Percentiles rank a stretch among this genome's conserved stretches.
Conservation (phyloP, 1,284 basidiomycete genomes). For the Volvariella volvacea region DNA sequence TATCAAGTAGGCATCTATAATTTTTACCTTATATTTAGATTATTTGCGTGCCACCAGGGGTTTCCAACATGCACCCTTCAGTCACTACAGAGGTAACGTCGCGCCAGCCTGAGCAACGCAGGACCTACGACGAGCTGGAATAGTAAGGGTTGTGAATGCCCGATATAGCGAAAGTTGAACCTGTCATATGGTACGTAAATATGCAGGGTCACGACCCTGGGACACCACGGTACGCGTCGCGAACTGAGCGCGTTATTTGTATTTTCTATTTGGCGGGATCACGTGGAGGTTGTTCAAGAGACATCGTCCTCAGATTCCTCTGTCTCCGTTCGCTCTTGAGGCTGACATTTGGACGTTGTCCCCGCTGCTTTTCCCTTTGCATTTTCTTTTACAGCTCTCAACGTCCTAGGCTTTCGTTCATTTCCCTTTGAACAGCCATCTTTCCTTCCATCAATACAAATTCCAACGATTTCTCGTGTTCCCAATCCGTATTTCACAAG, state of each 20-base stretch:
- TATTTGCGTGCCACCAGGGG: conserved; percentile 5
- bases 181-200: too few relatives aligned
- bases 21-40: background rate
- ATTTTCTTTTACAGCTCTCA: conserved; percentile 5
- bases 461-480: conserved; percentile 14
- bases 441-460: conserved; percentile 12
- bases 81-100: too few relatives aligned
- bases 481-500: conserved; percentile 10
- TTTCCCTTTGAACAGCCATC: conserved; percentile 7
- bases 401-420: conserved; percentile 6
- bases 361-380: conserved; percentile 8
- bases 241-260: conserved; percentile 22
- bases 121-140: too few relatives aligned
- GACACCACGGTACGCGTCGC: conserved; percentile 23
- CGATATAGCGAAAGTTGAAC: too few relatives aligned
- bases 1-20: conserved; percentile 4
- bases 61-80: too few relatives aligned
- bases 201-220: conserved; percentile 5
- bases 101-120: too few relatives aligned
- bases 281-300: conserved; percentile 30
- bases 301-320: conserved; percentile 15
- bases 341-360: conserved; percentile 28
- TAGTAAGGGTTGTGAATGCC: too few relatives aligned
- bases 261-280: conserved; percentile 10
- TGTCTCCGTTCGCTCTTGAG: conserved; percentile 23